Conservation (phyloP, 2,329 filamentous ascomycete species). For the Trichophyton schoenleinii region DNA sequence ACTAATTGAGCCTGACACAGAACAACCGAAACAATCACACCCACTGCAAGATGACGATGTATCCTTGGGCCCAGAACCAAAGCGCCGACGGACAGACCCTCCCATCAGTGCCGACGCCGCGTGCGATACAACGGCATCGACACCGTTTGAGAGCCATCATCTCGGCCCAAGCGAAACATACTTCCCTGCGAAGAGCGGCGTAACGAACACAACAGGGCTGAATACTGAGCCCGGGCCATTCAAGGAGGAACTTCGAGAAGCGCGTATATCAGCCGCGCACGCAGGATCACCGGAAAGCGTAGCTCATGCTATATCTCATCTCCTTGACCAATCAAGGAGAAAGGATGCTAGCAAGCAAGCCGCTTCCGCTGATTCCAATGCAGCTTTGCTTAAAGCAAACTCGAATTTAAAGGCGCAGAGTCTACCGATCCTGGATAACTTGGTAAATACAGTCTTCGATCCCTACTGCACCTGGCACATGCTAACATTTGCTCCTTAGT, state of each 20-base stretch:
- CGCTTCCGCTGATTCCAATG: constrained; percentile 18
- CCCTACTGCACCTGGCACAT: constrained; percentile 5
- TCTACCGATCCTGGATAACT: constrained; percentile 48
- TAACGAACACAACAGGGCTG: not conserved
- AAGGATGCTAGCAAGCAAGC: constrained; percentile 27
- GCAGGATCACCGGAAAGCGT: constrained; percentile 18
- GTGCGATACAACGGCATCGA: too few species aligned
- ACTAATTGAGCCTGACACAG: not conserved
- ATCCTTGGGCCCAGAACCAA: constrained; percentile 25
- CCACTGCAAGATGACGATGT: constrained; percentile 21
- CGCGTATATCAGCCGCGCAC: constrained; percentile 12
- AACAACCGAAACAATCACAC: constrained; percentile 20
- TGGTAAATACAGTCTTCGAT: constrained; percentile 32
- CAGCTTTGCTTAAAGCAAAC: constrained; percentile 29
- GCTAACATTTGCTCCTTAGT: constrained; percentile 27
- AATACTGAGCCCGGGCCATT: not conserved
- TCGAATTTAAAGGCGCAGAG: constrained; percentile 45
- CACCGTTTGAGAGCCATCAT: not conserved
- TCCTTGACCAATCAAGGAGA: constrained; percentile 33
- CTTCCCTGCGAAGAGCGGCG: not conserved
- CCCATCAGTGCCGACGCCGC: constrained; percentile 17
- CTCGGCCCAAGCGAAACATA: not conserved
- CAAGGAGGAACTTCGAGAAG: constrained; percentile 13
- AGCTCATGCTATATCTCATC: constrained; percentile 30
- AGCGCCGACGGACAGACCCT: constrained; percentile 30